These are phyloP conservation scores for Candida glaebosa DNA, from an alignment of 805 yeast species.

Conservation along the genomic window DNA sequence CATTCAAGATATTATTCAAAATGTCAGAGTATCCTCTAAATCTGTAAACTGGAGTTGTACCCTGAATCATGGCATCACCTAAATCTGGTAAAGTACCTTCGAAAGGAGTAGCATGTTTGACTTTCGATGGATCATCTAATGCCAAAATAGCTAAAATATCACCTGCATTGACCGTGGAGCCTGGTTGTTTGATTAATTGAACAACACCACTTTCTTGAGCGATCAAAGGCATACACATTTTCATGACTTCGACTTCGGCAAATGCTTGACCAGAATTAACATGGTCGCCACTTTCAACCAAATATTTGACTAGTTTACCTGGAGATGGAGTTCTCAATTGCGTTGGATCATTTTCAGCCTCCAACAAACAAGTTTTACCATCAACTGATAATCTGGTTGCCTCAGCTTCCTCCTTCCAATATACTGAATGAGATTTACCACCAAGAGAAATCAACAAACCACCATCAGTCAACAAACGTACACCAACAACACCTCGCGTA, in stretches of 20 bases:
- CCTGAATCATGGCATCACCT: constrained; percentile 80
- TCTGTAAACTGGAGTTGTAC: constrained; percentile 79
- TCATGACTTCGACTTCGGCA: constrained; percentile 99
- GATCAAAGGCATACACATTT: constrained; percentile 97
- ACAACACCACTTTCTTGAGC: constrained; percentile 92
- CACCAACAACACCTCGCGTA: constrained; percentile 83
- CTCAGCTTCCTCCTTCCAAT: constrained; percentile 97
- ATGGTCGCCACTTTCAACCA: constrained; percentile 96
- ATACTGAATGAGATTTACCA: constrained; percentile 91
- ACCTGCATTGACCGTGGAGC: constrained; percentile 95
- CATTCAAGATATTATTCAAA: constrained; percentile 76
- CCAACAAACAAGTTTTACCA: constrained; percentile 89
- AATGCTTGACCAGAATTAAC: constrained; percentile 86
- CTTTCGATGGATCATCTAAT: constrained; percentile 94
- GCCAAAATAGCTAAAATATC: constrained; percentile 94
- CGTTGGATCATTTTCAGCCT: constrained; percentile 96
- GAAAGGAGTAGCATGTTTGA: constrained; percentile 92
- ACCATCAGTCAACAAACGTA: constrained; percentile 88
- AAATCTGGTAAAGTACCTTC: constrained; percentile 90
- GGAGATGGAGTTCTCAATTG: constrained; percentile 98
- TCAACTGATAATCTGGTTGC: constrained; percentile 95
- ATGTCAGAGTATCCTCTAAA: constrained; percentile 57
- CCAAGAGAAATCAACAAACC: constrained; percentile 84
- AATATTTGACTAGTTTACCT: constrained; percentile 90
- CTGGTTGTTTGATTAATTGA: constrained; percentile 94